Evolutionary conservation across 257 asterid genomes (phyloP).

Genomic region (Datura wrightii): DNA sequence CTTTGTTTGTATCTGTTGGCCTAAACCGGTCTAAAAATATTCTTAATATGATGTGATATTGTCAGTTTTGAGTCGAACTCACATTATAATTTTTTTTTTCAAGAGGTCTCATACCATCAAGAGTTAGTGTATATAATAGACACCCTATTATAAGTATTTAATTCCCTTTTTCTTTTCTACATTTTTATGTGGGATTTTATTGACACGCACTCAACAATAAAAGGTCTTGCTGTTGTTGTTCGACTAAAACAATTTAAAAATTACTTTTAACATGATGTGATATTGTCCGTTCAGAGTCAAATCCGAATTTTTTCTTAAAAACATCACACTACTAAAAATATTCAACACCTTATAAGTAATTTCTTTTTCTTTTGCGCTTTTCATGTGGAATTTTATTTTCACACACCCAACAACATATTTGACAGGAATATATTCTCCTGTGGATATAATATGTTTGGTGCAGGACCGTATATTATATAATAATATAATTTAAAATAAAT

Average conservation of each 20-base stretch:
- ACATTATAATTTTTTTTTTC: fast-evolving
- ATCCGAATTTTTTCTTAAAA: too few relatives aligned
- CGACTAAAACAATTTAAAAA: not conserved
- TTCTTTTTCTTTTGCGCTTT: too few relatives aligned
- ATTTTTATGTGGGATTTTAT: not conserved
- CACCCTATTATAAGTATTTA: not conserved
- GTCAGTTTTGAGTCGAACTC: fast-evolving
- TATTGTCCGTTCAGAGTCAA: too few relatives aligned
- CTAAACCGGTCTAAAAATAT: not conserved
- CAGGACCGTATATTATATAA: too few relatives aligned
- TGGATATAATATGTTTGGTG: too few relatives aligned
- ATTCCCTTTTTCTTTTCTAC: too few relatives aligned
- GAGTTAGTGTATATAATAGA: not conserved
- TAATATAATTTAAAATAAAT: too few relatives aligned
- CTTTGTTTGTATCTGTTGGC: not conserved
- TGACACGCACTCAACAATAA: not conserved
- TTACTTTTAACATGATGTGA: not conserved
- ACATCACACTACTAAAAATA: too few relatives aligned
- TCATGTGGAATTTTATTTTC: not conserved
- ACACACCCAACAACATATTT: not conserved
- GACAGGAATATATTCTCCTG: too few relatives aligned
- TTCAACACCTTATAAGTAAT: too few relatives aligned
- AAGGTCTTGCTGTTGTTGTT: not conserved
- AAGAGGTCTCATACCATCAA: not conserved
- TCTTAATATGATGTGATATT: not conserved